Evolutionary conservation across 768 basidiomycete genomes (phyloP), one percentile per base, ranked within the genome.

Genomic region (Lactarius quietus): DNA sequence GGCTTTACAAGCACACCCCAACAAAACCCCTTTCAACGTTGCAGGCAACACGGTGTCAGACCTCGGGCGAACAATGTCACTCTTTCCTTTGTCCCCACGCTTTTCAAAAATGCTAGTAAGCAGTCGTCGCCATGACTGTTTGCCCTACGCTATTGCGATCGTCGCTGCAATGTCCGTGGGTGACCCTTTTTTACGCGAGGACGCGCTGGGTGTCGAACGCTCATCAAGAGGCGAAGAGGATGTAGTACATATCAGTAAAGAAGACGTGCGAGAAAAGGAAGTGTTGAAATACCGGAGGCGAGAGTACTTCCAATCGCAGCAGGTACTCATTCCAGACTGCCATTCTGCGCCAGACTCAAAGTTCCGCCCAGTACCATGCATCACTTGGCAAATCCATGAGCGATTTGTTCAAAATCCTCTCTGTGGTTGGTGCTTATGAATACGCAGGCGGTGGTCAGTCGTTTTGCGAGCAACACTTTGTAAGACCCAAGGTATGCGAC

Each of bases 371-470:
- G 93, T 77, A 79, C 28, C 94, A 97, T 75, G 80, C 87, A 4
- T 85, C 88, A 2, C 80, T 98, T 36, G 97, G 97, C 14, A 83
- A 84, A 59, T 86, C 82, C 26, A 82, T 81, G 7, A 97, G 95
- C 73, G 97, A 99, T 72, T 75, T 93, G 35, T 92, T 98, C 78
- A 88, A 89, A 70, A 76, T 89, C 38, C 80, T 99, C 10, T 95
- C 95, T 17, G 93, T 96, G n/a, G 87, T 97, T 20, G 97, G 97
- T 0, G 97, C 96, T 3, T 98, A 94, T 74, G 95, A 97, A 74
- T 96, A 90, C 74, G 90, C 90, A 26, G 89, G 92, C 10, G 91
- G 90, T 29, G 86, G 86, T 2, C 82, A 84, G 63, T 74, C 82
- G 26, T 99, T 98, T 75, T 99, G 97, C 74, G 76, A 78, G 14